Evolutionary conservation across 768 basidiomycete species (phyloP), one percentile per base, ranked within the genome.

Genomic region (Amanita inopinata): DNA sequence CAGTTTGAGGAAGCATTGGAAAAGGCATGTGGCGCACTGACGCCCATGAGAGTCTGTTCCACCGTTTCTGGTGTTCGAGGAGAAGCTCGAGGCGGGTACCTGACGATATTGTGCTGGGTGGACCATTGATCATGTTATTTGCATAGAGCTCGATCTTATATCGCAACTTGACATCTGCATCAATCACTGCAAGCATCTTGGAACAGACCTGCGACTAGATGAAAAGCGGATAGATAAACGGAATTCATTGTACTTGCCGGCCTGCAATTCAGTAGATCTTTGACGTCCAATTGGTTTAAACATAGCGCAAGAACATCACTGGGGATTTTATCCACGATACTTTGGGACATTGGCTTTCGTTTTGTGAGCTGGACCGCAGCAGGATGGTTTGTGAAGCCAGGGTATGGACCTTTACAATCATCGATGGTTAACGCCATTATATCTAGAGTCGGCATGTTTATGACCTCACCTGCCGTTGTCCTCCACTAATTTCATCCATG

Each of bases 71-170:
- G 38, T 48, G 38, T 23, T 27, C 40, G 19, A 31, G 15, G n/a
- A 51, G 33, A 25, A 22, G 32, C 18, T 34, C 22, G 14, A 51
- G 34, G n/a, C 44, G 50, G 7, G 35, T 27, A 14, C 35, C 35
- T 15, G 38, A 30, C 11, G 34, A 7, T 2, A 37, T 11, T 14
- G 33, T 12, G 22, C 36, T 37, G 8, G 27, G 20, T 14, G 33
- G 34, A 18, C 47, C 47, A 25, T 51, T 45, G 20, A 49, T 14
- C 14, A 46, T 42, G 25, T 43, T 25, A 11, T 28, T 36, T 17
- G 48, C 40, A 38, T 45, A 43, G 12, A 51, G 47, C 30, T 51
- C 50, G 33, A 49, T 46, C 14, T 35, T 43, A 36, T 51, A 51
- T 40, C 42, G 38, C 30, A 51, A 37, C 4, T 40, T 14, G 31